Evolutionary conservation across 768 basidiomycete genomes (phyloP).

Genomic region (Mycena polygramma): DNA sequence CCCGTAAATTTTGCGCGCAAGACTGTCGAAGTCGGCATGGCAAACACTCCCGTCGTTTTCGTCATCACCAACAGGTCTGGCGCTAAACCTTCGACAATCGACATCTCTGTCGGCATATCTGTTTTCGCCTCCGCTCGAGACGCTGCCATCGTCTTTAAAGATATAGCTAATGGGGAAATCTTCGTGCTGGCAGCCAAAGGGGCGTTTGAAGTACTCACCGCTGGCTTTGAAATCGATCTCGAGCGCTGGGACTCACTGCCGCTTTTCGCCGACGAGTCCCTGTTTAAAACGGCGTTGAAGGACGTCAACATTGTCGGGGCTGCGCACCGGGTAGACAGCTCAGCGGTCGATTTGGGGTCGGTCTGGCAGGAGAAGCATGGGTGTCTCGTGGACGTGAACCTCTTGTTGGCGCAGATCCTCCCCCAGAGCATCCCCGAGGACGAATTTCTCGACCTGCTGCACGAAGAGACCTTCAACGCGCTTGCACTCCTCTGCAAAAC

Average conservation of each 20-base stretch:
- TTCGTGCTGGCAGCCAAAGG: slow-evolving; percentile 33
- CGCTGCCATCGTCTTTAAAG: slow-evolving; percentile 34
- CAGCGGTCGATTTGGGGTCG: slow-evolving; percentile 30
- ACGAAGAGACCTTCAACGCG: slow-evolving; percentile 34
- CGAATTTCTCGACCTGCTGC: slow-evolving; percentile 31
- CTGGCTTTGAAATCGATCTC: slow-evolving; percentile 31
- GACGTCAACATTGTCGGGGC: slow-evolving; percentile 34
- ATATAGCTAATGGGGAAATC: slow-evolving; percentile 16
- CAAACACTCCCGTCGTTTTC: slow-evolving; percentile 36
- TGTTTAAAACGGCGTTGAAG: slow-evolving; percentile 28
- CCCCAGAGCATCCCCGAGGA: slow-evolving; percentile 33
- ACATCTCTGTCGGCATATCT: slow-evolving; percentile 35
- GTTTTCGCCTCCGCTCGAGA: slow-evolving; percentile 36
- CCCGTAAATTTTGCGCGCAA: slow-evolving; percentile 31
- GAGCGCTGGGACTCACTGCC: slow-evolving; percentile 31
- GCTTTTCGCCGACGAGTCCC: slow-evolving; percentile 21
- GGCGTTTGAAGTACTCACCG: slow-evolving; percentile 27
- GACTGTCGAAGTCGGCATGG: slow-evolving; percentile 36
- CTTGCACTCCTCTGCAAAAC: slow-evolving; percentile 35
- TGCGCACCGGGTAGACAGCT: slow-evolving; percentile 16
- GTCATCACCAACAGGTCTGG: slow-evolving; percentile 29
- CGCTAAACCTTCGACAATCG: slow-evolving; percentile 5
- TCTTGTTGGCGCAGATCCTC: slow-evolving; percentile 28
- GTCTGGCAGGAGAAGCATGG: slow-evolving; percentile 34
- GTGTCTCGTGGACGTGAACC: slow-evolving; percentile 33